Evolutionary conservation across 768 basidiomycete genomes (phyloP).

Genomic region (Strobilomyces echinocephalus): DNA sequence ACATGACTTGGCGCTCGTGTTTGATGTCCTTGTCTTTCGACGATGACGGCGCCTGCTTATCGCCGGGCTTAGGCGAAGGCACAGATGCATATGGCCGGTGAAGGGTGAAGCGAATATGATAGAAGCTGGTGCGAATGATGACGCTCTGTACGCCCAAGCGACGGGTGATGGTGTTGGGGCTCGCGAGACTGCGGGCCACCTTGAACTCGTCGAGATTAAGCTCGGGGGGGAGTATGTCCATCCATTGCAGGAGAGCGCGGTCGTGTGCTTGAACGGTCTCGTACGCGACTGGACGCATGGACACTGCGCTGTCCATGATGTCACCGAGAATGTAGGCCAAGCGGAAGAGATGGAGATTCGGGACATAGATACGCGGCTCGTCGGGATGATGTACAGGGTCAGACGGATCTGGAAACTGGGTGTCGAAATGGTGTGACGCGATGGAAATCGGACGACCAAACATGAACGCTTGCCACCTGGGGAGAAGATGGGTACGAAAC

Average conservation of each 20-base stretch:
- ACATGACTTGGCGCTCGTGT: constrained; percentile 45
- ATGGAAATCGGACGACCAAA: constrained; percentile 75
- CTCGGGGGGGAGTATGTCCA: constrained; percentile 69
- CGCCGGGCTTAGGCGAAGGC: constrained; percentile 20
- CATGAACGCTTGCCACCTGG: constrained; percentile 84
- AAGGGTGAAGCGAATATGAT: constrained; percentile 80
- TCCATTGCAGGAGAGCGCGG: constrained; percentile 66
- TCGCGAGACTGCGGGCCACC: constrained; percentile 68
- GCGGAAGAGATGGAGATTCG: constrained; percentile 70
- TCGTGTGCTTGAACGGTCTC: constrained; percentile 71
- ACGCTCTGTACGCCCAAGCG: constrained; percentile 78
- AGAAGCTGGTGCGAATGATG: constrained; percentile 70
- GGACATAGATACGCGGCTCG: constrained; percentile 65
- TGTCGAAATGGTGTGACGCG: constrained; percentile 80
- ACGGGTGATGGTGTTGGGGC: constrained; percentile 51
- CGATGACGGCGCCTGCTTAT: constrained; percentile 32
- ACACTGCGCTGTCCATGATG: constrained; percentile 81
- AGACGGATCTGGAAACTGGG: constrained; percentile 65
- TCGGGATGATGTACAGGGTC: constrained; percentile 40
- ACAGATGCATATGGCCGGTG: constrained; percentile 67
- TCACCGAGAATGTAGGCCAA: constrained; percentile 78
- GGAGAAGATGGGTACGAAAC: constrained; percentile 8
- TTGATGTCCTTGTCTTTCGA: constrained; percentile 24
- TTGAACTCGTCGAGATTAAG: constrained; percentile 73
- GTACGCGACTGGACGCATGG: constrained; percentile 74